phyloP scores from a whole-genome alignment of 2,329 filamentous ascomycete genomes.

The Didymella segeticola region DNA sequence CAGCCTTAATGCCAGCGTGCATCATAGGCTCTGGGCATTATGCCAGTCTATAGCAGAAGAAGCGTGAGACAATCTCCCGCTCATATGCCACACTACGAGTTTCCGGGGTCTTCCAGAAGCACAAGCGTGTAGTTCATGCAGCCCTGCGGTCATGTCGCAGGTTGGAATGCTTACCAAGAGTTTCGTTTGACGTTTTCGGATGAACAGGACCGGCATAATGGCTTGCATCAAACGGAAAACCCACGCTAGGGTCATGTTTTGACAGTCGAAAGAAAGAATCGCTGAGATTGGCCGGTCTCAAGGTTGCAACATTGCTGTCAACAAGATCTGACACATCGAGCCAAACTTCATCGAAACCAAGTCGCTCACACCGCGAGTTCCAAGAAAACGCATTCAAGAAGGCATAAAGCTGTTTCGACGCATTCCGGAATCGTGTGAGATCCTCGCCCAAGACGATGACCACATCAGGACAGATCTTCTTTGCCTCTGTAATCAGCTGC shows the following conservation, averaged over 20 bases:
- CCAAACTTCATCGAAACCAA: conserved; percentile 92
- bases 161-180: conserved; percentile 29
- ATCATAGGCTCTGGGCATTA: not conserved
- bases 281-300: conserved; percentile 70
- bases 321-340: conserved; percentile 87
- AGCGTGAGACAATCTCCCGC: not conserved
- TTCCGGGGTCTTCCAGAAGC: conserved; percentile 8
- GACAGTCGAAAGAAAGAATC: conserved; percentile 83
- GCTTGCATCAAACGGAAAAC: conserved; percentile 80
- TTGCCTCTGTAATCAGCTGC: conserved; percentile 83
- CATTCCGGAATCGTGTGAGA: conserved; percentile 76
- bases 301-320: conserved; percentile 75
- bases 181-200: conserved; percentile 46
- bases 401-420: conserved; percentile 78
- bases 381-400: conserved; percentile 78
- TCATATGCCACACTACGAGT: conserved; percentile 2
- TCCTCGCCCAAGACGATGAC: conserved; percentile 84
- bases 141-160: not conserved
- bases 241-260: conserved; percentile 74
- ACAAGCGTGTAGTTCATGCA: conserved; percentile 6
- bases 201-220: conserved; percentile 69
- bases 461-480: conserved; percentile 79
- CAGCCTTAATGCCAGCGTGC: not conserved
- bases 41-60: not conserved
- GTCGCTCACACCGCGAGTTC: conserved; percentile 77